phyloP scores from a whole-genome alignment of 1,139 yeast genomes.

The Candida sanyaensis region DNA sequence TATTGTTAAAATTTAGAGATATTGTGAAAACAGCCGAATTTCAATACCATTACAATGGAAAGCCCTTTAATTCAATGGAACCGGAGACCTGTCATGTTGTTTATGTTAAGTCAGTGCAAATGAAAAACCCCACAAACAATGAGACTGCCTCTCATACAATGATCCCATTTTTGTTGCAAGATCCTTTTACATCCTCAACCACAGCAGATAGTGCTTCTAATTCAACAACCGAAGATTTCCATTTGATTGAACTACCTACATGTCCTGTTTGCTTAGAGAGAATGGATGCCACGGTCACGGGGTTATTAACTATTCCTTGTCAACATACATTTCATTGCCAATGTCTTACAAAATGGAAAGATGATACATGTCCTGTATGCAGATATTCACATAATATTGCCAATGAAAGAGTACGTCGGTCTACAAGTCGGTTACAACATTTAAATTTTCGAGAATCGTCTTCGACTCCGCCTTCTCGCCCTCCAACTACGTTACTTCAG shows the following conservation, averaged over 20 bases:
- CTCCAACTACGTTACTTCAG: slow-evolving; percentile 4
- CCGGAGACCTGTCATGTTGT: slow-evolving; percentile 85
- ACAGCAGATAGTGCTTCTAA: not conserved
- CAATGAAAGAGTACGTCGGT: slow-evolving; percentile 36
- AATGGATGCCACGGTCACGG: slow-evolving; percentile 82
- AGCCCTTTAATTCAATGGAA: slow-evolving; percentile 81
- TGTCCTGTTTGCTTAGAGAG: slow-evolving; percentile 94
- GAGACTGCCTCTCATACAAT: slow-evolving; percentile 26
- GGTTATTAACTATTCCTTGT: slow-evolving; percentile 84
- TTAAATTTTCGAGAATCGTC: slow-evolving; percentile 17
- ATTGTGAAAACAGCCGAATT: slow-evolving; percentile 59
- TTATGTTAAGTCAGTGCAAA: slow-evolving; percentile 59
- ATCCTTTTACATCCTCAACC: slow-evolving; percentile 59
- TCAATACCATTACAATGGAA: slow-evolving; percentile 69
- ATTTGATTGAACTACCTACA: slow-evolving; percentile 72
- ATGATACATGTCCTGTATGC: slow-evolving; percentile 91
- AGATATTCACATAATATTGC: slow-evolving; percentile 62
- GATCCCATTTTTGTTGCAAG: slow-evolving; percentile 70
- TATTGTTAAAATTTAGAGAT: slow-evolving; percentile 70
- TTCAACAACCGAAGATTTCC: not conserved
- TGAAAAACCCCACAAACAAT: slow-evolving; percentile 16
- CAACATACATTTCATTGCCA: slow-evolving; percentile 94
- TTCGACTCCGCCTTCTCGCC: slow-evolving; percentile 2
- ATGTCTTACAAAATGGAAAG: slow-evolving; percentile 87
- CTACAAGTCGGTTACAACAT: slow-evolving; percentile 37